Conservation (phyloP, 805 yeast species). For the Ogataea parapolymorpha region DNA sequence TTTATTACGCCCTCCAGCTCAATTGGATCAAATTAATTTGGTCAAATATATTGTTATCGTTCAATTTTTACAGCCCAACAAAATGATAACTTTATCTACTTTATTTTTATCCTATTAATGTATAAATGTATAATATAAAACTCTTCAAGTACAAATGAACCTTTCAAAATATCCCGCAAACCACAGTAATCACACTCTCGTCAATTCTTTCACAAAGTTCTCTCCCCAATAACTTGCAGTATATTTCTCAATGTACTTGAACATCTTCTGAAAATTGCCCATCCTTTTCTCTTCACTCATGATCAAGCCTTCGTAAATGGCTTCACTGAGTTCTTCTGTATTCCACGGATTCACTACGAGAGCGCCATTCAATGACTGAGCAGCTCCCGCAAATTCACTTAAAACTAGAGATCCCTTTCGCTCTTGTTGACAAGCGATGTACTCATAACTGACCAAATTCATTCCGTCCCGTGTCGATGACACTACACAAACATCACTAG, state of each 20-base stretch:
- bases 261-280: conserved; percentile 78
- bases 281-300: conserved; percentile 76
- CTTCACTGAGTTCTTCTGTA: conserved; percentile 85
- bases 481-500: conserved; percentile 88
- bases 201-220: conserved; percentile 83
- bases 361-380: conserved; percentile 94
- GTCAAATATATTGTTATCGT: conserved; percentile 3
- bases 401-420: conserved; percentile 82
- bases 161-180: no score
- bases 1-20: background rate
- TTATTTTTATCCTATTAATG: background rate
- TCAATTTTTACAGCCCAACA: conserved; percentile 8
- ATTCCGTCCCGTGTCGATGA: conserved; percentile 97
- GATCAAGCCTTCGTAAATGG: conserved; percentile 83
- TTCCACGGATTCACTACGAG: conserved; percentile 97
- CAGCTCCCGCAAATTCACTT: conserved; percentile 99
- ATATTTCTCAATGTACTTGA: conserved; percentile 84
- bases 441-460: conserved; percentile 95
- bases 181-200: conserved; percentile 11
- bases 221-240: conserved; percentile 98
- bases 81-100: background rate
- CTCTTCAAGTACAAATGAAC: no score
- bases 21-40: background rate
- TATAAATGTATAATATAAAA: background rate
- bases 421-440: conserved; percentile 86